Evolutionary conservation across 208 protist genomes (phyloP), one percentile per base, ranked within the genome.

Genomic region (Lotmaria passim): DNA sequence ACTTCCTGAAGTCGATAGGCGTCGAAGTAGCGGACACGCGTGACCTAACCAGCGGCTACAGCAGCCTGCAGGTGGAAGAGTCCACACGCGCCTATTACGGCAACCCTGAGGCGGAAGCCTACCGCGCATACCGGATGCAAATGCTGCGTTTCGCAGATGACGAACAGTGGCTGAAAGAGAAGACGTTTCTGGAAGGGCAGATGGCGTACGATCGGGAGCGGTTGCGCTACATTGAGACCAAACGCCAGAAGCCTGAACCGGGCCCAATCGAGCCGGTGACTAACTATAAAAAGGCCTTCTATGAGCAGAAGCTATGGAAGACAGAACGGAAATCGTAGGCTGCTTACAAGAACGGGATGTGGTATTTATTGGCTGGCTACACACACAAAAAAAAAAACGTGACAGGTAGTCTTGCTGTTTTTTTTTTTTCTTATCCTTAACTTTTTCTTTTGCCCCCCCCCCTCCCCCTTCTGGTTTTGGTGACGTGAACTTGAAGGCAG

Each of bases 41-140:
- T 5, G 74, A 89, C 60, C 78, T 82, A 0, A 59, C 52, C 39
- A 76, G 58, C 10, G 55, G 69, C 19, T 15, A 70, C 34, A 80
- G 74, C 64, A 44, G 61, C 5, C 62, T 94, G 7, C 64, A 81
- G 0, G 59, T 79, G 3, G 68, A 69, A 12, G 75, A 75, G n/a
- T 73, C 59, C 7, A 53, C 75, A 23, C 71, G 74, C 5, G 69
- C 68, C 39, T 92, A 94, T 78, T 85, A 78, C 55, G 82, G 86
- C 11, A 81, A 89, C 69, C 78, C 79, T 14, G 78, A 86, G 23
- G 83, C 85, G 30, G 80, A 86, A 44, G 71, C 72, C 7, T 94
- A 86, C 58, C 67, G 75, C 19, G 41, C 46, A 30, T 81, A 89
- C 41, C 48, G 63, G 6, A 53, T 74, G 23, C 70, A 79, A 33